Percentiles rank a stretch among this genome's conserved stretches.
phyloP scores from a whole-genome alignment of 805 yeast genomes.

The Dipodascus geniculatus region DNA sequence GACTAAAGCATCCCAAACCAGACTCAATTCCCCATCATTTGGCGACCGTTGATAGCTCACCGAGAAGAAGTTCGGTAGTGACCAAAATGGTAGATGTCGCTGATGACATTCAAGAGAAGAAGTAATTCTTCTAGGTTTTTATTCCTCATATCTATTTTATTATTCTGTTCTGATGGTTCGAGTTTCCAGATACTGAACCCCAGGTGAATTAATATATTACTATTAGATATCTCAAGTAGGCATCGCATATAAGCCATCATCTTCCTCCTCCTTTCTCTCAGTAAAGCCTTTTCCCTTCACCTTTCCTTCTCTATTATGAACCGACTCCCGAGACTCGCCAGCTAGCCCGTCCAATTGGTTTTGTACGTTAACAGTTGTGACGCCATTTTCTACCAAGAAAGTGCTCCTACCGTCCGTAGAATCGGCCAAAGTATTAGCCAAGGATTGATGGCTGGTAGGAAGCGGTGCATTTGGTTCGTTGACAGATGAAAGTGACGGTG shows the following conservation, averaged over 20 bases:
- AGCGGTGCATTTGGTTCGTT: neutral
- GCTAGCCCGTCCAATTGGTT: neutral
- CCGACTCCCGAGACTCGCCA: too few relatives aligned
- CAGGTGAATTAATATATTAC: too few relatives aligned
- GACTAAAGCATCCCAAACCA: slow-evolving; percentile 18
- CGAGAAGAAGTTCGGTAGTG: neutral
- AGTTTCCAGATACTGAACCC: neutral
- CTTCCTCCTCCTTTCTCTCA: neutral
- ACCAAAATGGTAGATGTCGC: neutral
- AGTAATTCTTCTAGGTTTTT: neutral
- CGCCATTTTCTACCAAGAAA: too few relatives aligned
- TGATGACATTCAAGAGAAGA: neutral
- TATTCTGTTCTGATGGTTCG: neutral
- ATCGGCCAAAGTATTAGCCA: too few relatives aligned
- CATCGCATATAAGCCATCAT: neutral
- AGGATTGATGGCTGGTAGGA: too few relatives aligned
- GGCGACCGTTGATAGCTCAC: neutral
- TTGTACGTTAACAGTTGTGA: too few relatives aligned
- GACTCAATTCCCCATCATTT: slow-evolving; percentile 15
- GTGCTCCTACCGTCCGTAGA: too few relatives aligned
- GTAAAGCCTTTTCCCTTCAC: too few relatives aligned
- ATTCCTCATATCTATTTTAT: neutral
- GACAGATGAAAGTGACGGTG: neutral
- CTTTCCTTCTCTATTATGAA: too few relatives aligned
- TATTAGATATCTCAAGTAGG: neutral